A percentile compares a stretch with the other conserved stretches of the same genome.
These are phyloP conservation scores for Salvia sclarea DNA, from an alignment of 305 asterid species.

Conservation along the genomic window DNA sequence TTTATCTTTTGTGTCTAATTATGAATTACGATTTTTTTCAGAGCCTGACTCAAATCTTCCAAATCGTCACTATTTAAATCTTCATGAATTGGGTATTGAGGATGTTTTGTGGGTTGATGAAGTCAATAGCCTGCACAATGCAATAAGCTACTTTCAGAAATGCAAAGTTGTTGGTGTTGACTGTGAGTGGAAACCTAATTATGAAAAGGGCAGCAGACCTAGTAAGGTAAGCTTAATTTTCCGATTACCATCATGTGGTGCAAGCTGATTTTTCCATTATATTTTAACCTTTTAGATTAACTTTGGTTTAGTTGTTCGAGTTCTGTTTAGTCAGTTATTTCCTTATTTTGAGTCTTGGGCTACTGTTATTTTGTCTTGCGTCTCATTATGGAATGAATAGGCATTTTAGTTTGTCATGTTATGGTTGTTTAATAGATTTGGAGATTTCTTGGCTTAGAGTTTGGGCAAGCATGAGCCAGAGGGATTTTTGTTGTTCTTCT, in stretches of 20 bases:
- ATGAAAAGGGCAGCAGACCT: conserved; percentile 71
- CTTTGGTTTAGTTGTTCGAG: too few species aligned
- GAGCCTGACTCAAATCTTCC: conserved; percentile 52
- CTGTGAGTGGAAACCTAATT: conserved; percentile 96
- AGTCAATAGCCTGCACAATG: conserved; percentile 51
- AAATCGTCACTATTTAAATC: conserved; percentile 61
- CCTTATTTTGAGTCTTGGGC: too few species aligned
- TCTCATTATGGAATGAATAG: too few species aligned
- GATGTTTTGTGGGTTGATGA: conserved; percentile 89
- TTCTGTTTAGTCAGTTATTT: background rate
- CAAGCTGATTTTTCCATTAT: conserved; percentile 11
- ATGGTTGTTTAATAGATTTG: background rate
- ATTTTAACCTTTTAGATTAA: background rate
- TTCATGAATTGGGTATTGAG: conserved; percentile 65
- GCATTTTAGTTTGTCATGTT: too few species aligned
- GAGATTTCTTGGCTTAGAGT: background rate
- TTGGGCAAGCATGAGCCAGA: background rate
- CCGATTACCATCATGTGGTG: conserved; percentile 11
- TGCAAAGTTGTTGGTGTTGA: conserved; percentile 89
- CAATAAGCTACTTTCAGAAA: conserved; percentile 61
- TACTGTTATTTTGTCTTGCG: too few species aligned
- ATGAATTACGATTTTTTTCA: conserved; percentile 35
- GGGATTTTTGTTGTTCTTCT: background rate
- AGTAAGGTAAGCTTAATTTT: conserved; percentile 58
- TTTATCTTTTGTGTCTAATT: conserved; percentile 19